Base-by-base conservation (phyloP, 495 filamentous ascomycete species). In the Jackrogersella minutella region DNA sequence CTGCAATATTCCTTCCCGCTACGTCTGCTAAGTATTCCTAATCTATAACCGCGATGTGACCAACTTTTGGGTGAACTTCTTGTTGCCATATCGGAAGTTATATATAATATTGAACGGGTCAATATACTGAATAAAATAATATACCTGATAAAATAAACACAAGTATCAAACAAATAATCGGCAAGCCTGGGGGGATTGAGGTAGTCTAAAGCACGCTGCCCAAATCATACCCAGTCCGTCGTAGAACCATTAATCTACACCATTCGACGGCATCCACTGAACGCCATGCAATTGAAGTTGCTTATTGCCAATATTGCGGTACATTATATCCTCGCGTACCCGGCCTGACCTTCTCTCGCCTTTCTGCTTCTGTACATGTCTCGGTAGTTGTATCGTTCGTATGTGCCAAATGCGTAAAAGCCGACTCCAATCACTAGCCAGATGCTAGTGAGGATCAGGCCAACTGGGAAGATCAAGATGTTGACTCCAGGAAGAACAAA, bases 401-500 rank as follows among this genome's bases (percentile, higher is more conserved):
- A 73, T 0, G 86, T 89, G 37, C 90, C 90, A 37, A 79, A 85
- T 2, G 79, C 87, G 49, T 91, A 86, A 26, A 82, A 83, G 0
- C 69, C 70, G 21, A 87, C 34, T 16, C 87, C 85, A 1, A 89
- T 30, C 0, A 82, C 56, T 0, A 84, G 69, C 86, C 91, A 93
- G 17, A 83, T 67, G 41, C 83, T 77, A 8, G 86, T 91, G 56
- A 93, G 78, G 64, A 91, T 77, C 6, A 90, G 74, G 7, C 90
- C 90, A 16, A 87, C 76, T 0, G 91, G 90, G 74, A 90, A 88
- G 50, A 90, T 87, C 46, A 86, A 75, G 44, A 92, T 84, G 21
- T 82, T 82, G 31, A 83, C 84, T 2, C 90, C 91, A 0, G 90
- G 90, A 1, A 91, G 73, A 0, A 88, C 80, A 70, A 90, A 92